Conservation (phyloP, 2,329 filamentous ascomycete species). For the Colletotrichum navitas region DNA sequence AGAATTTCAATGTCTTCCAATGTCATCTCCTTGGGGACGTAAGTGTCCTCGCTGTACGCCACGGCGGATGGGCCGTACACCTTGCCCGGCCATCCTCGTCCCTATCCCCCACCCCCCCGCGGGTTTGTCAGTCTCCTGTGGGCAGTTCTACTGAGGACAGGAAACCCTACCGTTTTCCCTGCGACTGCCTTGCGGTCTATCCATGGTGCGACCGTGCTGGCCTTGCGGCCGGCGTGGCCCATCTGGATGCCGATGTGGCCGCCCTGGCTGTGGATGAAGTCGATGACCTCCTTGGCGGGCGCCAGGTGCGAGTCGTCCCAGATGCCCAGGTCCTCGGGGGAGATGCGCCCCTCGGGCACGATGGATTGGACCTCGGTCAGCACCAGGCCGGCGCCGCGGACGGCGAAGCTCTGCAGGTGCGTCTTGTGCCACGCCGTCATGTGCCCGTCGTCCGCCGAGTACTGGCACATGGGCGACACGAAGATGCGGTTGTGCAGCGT, state of each 20-base stretch:
- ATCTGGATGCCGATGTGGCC: constrained; percentile 78
- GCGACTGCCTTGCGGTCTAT: constrained; percentile 65
- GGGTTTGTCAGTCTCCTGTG: neutral
- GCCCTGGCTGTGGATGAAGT: constrained; percentile 76
- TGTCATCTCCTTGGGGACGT: constrained; percentile 66
- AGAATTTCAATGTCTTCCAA: constrained; percentile 73
- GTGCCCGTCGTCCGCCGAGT: constrained; percentile 56
- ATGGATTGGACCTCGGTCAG: constrained; percentile 79
- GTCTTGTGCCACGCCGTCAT: constrained; percentile 59
- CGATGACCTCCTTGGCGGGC: constrained; percentile 67
- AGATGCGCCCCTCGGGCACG: constrained; percentile 76
- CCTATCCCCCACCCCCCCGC: neutral
- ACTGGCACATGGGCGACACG: constrained; percentile 63
- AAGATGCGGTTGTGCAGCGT: constrained; percentile 61
- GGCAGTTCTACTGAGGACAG: neutral
- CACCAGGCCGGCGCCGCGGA: constrained; percentile 67
- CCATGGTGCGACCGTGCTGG: constrained; percentile 67
- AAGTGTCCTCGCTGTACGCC: constrained; percentile 48
- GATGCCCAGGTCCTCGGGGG: constrained; percentile 74
- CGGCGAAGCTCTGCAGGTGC: constrained; percentile 55
- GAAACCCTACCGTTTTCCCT: constrained; percentile 50
- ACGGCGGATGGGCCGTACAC: constrained; percentile 48
- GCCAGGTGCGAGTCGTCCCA: constrained; percentile 81
- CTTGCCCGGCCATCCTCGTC: constrained; percentile 58
- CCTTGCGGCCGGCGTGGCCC: constrained; percentile 75